Base-by-base conservation (phyloP, 2,329 filamentous ascomycete species). In the Microdochium trichocladiopsis region DNA sequence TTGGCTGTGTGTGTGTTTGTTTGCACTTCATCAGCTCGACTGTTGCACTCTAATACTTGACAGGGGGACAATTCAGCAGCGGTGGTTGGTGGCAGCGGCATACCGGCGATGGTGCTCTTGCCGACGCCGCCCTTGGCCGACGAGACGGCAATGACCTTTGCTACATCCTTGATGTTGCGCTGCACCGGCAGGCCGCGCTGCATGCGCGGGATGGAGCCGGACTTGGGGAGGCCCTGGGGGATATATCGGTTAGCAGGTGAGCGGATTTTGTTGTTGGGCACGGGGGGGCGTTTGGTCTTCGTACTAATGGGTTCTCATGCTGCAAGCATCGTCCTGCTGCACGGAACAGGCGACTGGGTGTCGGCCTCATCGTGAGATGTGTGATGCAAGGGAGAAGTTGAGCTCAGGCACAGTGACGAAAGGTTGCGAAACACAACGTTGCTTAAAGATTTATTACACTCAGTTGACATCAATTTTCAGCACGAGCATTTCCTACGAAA, bases 101-200 rank as follows among this genome's bases (percentile, higher is more conserved):
- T 63, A 89, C 89, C 87, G 54, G 93, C 86, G 47, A 97, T 84
- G 8, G 94, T 99, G 60, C 90, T 96, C 67, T 99, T 99, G 1
- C 94, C 94, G 1, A 99, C 94, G n/a, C 94, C 94, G 2, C 94
- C 94, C 66, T 99, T 99, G 14, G 94, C 94, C 1, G 92, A 97
- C 3, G 91, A 96, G 14, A 99, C 90, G n/a, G 92, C 91, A 54
- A 99, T 83, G n/a, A 96, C 84, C 66, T 95, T 96, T 58, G 84
- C 81, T 23, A 99, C 93, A 66, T 92, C 84, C 24, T 81, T 80
- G 60, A 99, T 95, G 60, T 82, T 84, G 58, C 90, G 82, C 62
- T 87, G 86, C 60, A 90, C 82, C 0, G 94, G 93, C 11, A 95
- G 78, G 23, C 90, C 89, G 51, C 89, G 83, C 71, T 90, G 88